Base-by-base conservation (phyloP, 805 yeast genomes). In the Wickerhamiella spandovensis region DNA sequence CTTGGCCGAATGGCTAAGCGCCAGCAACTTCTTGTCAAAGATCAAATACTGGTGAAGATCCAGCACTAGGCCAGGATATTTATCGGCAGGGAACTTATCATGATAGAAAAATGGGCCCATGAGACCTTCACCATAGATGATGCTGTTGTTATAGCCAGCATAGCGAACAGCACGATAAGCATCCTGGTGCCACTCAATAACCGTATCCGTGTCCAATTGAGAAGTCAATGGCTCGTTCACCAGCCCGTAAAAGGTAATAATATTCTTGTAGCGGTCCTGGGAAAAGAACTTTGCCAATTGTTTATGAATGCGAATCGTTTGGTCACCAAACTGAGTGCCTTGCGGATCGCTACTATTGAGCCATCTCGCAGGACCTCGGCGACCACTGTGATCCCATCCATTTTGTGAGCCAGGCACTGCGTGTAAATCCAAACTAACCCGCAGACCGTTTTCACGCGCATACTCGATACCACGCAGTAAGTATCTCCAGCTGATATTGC, bases 21-120 rank as follows among this genome's bases (percentile, higher is more conserved):
- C 58, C 28, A 65, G 48, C 45, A 56, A 50, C 48, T 56, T 56
- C 9, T 51, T 43, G 53, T 65, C 60, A 64, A 87, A 87, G 22
- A 84, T 87, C 66, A 83, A 86, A 68, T 87, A 87, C 65, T 84
- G 89, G 64, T 87, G 95, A 63, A 85, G 86, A 63, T 87, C 96
- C 51, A 87, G 66, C 15, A 82, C 75, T 58, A 86, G 80, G 57
- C 79, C 78, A 74, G 82, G 81, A 59, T 67, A 73, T 48, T 67
- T 61, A 10, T 44, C 56, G 9, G 66, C 62, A 43, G 71, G 68
- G 56, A 81, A 68, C 52, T 73, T 72, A 54, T 73, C 70, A 58
- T 82, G 75, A 83, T 89, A 86, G 64, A 76, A 75, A 48, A 74
- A 68, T 37, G 70, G 65, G 8, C 75, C 71, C 61, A 78, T 70